These are phyloP conservation scores for Trichoderma atroviride DNA, from an alignment of 2,329 filamentous ascomycete species.

Conservation along the genomic window DNA sequence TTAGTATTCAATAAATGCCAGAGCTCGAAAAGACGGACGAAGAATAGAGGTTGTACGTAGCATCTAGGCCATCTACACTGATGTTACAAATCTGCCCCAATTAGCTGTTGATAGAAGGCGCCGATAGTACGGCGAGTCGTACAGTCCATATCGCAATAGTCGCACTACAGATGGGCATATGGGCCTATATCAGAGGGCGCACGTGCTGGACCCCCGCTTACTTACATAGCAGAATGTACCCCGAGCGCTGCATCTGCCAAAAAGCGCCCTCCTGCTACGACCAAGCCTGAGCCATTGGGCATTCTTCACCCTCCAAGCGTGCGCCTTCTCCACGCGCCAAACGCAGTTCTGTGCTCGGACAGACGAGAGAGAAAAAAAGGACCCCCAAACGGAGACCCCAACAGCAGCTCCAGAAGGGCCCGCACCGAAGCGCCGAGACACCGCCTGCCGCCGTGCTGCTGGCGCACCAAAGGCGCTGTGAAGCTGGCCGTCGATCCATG, in stretches of 20 bases:
- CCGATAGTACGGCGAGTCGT: not conserved
- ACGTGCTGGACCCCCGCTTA: slow-evolving; percentile 16
- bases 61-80: not conserved
- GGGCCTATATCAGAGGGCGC: not conserved
- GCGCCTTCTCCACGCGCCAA: slow-evolving; percentile 25
- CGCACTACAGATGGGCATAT: too few relatives aligned
- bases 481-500: slow-evolving; percentile 14
- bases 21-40: not conserved
- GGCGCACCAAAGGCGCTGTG: slow-evolving; percentile 7
- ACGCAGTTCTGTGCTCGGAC: slow-evolving; percentile 16
- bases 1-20: not conserved
- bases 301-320: slow-evolving; percentile 19
- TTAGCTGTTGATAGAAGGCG: slow-evolving; percentile 14
- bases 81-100: not conserved
- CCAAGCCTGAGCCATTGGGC: not conserved
- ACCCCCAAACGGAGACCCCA: slow-evolving; percentile 3
- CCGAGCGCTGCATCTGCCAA: not conserved
- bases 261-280: slow-evolving; percentile 21
- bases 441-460: slow-evolving; percentile 8
- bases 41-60: too few relatives aligned
- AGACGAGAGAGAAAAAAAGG: slow-evolving; percentile 1
- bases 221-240: not conserved
- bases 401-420: slow-evolving; percentile 14
- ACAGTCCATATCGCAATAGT: not conserved
- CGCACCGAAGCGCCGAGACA: slow-evolving; percentile 8